These are phyloP conservation scores for Rhizopus delemar DNA, from an alignment of 371 early-diverging fungal species.

Conservation along the genomic window DNA sequence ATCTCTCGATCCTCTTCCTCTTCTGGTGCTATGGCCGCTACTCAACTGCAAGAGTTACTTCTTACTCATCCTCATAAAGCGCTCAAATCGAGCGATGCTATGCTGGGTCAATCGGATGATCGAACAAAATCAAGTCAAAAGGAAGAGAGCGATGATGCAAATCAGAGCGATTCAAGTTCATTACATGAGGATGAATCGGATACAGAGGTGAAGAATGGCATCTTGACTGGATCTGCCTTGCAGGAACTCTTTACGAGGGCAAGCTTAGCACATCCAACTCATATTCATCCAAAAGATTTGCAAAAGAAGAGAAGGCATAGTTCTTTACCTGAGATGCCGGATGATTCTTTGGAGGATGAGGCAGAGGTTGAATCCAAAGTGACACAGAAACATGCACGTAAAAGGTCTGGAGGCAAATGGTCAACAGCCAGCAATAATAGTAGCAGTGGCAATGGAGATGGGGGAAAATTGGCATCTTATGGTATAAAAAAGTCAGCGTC, in stretches of 20 bases:
- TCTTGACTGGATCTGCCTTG: background rate
- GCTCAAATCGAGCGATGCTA: conserved; percentile 29
- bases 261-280: conserved; percentile 15
- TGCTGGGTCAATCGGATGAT: background rate
- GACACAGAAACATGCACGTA: background rate
- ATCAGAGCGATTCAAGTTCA: background rate
- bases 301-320: conserved; percentile 23
- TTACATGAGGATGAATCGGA: conserved; percentile 2
- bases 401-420: conserved; percentile 1
- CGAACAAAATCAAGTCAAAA: background rate
- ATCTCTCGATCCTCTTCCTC: conserved; percentile 22
- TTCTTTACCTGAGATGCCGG: background rate
- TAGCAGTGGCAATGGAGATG: background rate
- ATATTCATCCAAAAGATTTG: conserved; percentile 26
- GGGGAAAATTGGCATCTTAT: conserved; percentile 1
- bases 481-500: conserved; percentile 6
- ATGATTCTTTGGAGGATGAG: background rate
- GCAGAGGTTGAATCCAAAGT: background rate
- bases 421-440: background rate
- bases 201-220: background rate
- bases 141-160: background rate
- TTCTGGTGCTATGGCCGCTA: conserved; percentile 22
- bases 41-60: conserved; percentile 39
- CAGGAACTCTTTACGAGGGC: conserved; percentile 40
- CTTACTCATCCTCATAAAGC: conserved; percentile 36